These are phyloP conservation scores for Funneliformis geosporum DNA, from an alignment of 192 early-diverging fungal genomes.

Conservation along the genomic window DNA sequence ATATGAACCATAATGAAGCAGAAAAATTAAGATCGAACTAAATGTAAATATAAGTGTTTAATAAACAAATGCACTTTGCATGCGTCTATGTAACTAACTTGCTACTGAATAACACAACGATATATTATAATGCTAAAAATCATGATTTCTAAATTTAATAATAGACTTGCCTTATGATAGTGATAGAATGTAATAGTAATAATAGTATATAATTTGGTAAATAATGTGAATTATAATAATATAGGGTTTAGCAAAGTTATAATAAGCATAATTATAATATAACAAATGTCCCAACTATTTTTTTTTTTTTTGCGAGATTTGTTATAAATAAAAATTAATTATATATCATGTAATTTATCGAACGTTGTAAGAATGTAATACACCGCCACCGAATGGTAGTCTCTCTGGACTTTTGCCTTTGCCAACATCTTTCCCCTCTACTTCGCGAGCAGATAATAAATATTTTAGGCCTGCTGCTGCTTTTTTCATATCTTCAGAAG, in stretches of 20 bases:
- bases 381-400: constrained; percentile 21
- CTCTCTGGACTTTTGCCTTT: constrained; percentile 33
- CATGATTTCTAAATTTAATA: constrained; percentile 1
- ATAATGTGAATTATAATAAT: background rate
- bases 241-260: background rate
- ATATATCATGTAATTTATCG: constrained; percentile 1
- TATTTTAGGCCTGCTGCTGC: constrained; percentile 48
- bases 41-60: background rate
- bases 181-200: background rate
- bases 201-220: background rate
- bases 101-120: background rate
- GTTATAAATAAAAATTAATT: background rate
- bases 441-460: constrained; percentile 42
- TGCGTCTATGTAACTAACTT: constrained; percentile 9
- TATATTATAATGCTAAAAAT: background rate
- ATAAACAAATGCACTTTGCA: background rate
- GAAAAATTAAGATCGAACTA: background rate
- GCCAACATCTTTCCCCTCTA: constrained; percentile 28
- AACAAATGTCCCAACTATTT: background rate
- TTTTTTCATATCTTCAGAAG: constrained; percentile 35
- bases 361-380: constrained; percentile 29
- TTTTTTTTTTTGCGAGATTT: background rate
- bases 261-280: background rate
- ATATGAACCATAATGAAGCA: background rate
- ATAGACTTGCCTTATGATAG: constrained; percentile 4